Evolutionary conservation across 176 grass and related monocot species (phyloP), one percentile per base, ranked within the genome.

Genomic region (Coix lacrymajobi): DNA sequence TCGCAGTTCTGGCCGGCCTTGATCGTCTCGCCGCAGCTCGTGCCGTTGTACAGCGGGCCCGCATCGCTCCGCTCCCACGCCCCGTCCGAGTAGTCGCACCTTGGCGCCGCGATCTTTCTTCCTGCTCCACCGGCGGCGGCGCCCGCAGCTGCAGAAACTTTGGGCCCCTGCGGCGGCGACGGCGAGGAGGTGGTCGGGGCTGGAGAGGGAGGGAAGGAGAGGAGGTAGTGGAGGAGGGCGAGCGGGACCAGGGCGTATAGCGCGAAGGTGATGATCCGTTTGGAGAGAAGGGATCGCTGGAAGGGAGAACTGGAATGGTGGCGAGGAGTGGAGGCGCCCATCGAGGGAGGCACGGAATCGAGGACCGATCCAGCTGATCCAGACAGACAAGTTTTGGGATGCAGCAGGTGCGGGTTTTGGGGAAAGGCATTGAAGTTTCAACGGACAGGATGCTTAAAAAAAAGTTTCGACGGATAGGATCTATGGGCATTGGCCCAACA

Each of bases 1-100:
- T 85, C 63, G 87, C 94, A 97, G 77, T 94, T 90, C 83, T 94
- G 92, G 11, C 66, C 89, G 48, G 84, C 66, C 75, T 90, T 92
- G 81, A 97, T 92, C 33, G 89, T 97, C 40, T n/a, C 82, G 26
- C 62, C 72, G 78, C 94, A 97, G 83, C 85, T 90, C 71, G 85
- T 89, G 58, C 85, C 90, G 28, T 86, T 90, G 79, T 97, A 97
- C 52, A 71, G 64, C 31, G 90, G 92, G 3, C 12, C 32, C 17
- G 37, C 39, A n/a, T 85, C 30, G 80, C 56, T 78, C 36, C 25
- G 85, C 34, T 90, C 54, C 92, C 92, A 97, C 32, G 60, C 66
- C 15, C 94, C 94, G 22, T 84, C 78, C 10, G 85, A 88, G 81
- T 87, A 91, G 66, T 90, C 83, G 29, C 92, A 97, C 63, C 32